phyloP scores from a whole-genome alignment of 345 rosid species.

The Pistacia integerrima region DNA sequence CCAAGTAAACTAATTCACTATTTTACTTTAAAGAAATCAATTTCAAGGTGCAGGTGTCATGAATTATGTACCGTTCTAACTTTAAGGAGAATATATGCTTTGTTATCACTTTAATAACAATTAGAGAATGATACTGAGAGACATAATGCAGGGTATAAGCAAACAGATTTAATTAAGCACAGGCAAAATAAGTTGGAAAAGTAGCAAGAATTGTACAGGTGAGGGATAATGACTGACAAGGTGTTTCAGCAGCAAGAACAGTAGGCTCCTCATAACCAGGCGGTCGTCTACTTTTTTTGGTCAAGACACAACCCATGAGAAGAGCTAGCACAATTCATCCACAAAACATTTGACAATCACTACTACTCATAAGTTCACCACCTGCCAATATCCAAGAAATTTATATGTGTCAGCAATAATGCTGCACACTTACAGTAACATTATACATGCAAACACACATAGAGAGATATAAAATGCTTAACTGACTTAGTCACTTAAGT shows the following conservation, averaged over 20 bases:
- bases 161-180: neutral
- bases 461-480: no score
- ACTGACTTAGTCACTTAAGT: no score
- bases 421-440: no score
- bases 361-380: neutral
- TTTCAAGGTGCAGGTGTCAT: constrained; percentile 4
- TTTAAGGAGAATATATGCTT: neutral
- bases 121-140: neutral
- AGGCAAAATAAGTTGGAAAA: neutral
- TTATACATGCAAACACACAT: no score
- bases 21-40: neutral
- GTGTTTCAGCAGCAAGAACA: constrained; percentile 74
- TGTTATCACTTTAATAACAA: constrained; percentile 1
- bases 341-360: neutral
- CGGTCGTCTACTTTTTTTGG: constrained; percentile 34
- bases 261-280: constrained; percentile 71
- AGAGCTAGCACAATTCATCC: constrained; percentile 10
- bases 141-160: neutral
- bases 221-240: constrained; percentile 47
- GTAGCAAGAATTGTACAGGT: neutral
- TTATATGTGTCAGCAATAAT: neutral
- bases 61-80: neutral
- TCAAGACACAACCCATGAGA: constrained; percentile 48
- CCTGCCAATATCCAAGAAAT: constrained; percentile 11
- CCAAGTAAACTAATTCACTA: neutral